Percentiles rank a stretch among this genome's conserved stretches.
Conservation (phyloP, 148 eudicot species). For the Spergularia marina region DNA sequence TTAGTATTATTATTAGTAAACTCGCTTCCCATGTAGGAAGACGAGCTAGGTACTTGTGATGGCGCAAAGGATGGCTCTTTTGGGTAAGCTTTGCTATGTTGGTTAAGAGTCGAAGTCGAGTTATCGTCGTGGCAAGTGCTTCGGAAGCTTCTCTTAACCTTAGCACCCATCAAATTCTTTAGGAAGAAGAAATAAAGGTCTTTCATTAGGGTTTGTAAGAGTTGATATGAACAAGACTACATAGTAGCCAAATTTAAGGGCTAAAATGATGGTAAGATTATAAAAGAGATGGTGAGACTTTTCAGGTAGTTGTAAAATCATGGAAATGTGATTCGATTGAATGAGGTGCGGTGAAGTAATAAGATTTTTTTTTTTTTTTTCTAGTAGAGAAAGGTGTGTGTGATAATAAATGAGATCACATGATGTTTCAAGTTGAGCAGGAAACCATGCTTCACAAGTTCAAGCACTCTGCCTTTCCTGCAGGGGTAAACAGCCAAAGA, state of each 20-base stretch:
- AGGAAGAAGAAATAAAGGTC: constrained; percentile 67
- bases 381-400: no score
- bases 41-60: constrained; percentile 22
- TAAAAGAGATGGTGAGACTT: constrained; percentile 2
- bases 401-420: constrained; percentile 35
- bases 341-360: constrained; percentile 1
- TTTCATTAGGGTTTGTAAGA: constrained; percentile 44
- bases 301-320: background rate
- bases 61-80: background rate
- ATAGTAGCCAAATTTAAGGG: background rate
- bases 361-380: no score
- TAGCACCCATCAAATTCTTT: constrained; percentile 58
- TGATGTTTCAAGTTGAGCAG: constrained; percentile 31
- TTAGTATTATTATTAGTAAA: background rate
- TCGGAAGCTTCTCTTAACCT: constrained; percentile 61
- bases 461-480: constrained; percentile 18
- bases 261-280: background rate
- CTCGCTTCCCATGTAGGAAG: constrained; percentile 24
- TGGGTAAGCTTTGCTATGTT: constrained; percentile 20
- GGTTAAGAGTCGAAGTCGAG: constrained; percentile 71
- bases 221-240: background rate
- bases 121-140: constrained; percentile 55
- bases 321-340: constrained; percentile 36
- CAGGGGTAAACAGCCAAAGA: background rate
- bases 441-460: constrained; percentile 44